These are phyloP conservation scores for Monilinia fructigena DNA, from an alignment of 2,329 filamentous ascomycete genomes.

Conservation along the genomic window DNA sequence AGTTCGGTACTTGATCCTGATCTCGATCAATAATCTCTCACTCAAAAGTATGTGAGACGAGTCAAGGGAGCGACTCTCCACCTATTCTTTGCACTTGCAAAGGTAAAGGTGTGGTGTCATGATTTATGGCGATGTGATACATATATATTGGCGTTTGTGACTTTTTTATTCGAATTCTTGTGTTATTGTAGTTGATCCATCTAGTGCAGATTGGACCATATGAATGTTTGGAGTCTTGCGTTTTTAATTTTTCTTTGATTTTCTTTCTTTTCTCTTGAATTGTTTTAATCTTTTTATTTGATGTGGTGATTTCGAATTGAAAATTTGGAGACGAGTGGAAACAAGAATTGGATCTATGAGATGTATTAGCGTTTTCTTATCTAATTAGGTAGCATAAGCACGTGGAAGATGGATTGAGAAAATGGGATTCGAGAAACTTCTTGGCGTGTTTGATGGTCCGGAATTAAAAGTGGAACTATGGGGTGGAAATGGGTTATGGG, in stretches of 20 bases:
- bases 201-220: conserved; percentile 20
- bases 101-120: neutral
- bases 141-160: conserved; percentile 8
- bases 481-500: neutral
- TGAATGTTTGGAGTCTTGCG: conserved; percentile 10
- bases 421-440: neutral
- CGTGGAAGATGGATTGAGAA: neutral
- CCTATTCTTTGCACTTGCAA: neutral
- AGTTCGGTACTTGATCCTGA: neutral
- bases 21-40: neutral
- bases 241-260: neutral
- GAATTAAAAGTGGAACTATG: no score
- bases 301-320: no score
- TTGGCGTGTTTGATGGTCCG: no score
- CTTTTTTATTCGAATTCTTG: conserved; percentile 6
- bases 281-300: neutral
- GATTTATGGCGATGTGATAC: neutral
- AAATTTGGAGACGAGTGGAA: neutral
- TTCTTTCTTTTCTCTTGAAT: neutral
- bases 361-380: neutral
- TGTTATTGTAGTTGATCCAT: conserved; percentile 9
- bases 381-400: neutral
- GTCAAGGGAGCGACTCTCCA: neutral
- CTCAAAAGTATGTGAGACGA: neutral
- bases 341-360: neutral